Evolutionary conservation across 2,329 filamentous ascomycete genomes (phyloP), one percentile per base, ranked within the genome.

Genomic region (Exophiala aquamarina): DNA sequence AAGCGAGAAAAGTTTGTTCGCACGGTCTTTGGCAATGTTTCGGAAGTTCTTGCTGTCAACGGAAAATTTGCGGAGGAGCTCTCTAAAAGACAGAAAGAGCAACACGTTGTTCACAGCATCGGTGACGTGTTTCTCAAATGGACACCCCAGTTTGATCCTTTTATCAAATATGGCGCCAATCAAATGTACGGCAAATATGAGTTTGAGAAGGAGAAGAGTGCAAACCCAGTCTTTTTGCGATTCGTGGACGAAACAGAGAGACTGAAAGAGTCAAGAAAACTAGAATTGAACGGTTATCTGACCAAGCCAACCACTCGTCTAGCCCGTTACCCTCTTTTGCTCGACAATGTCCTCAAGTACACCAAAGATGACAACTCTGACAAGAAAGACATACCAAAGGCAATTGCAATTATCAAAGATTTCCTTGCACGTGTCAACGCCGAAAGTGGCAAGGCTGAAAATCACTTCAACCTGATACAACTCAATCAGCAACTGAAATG

Each of bases 211-310:
- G 93, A 98, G 71, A 89, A 93, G 59, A 85, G 87, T 13, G 80
- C 83, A 47, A 98, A 98, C 61, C 80, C 84, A 1, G 81, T 81
- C 32, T 98, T 98, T 66, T 76, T 86, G 41, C 89, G 87, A 61
- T 96, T 97, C 59, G 93, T 97, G 19, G 93, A 98, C 57, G 91
- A 97, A 66, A 95, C 94, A 4, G 93, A 98, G 68, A 80, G 93
- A 49, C 81, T 95, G 59, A 96, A 96, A 67, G 93, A 98, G 67
- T 97, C 92, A 4, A 82, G 93, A 55, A 98, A 98, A 70, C 77
- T 98, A 37, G 93, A 98, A 68, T 75, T 98, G 49, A 98, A 98
- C 66, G 93, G 93, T 59, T 98, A 98, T 64, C 76, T 98, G 42
- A 98, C 93, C 7, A 98, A 98, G 69, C 93, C 93, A 1, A 98